Base-by-base conservation (phyloP, 495 filamentous ascomycete genomes). In the Talaromyces ruber region DNA sequence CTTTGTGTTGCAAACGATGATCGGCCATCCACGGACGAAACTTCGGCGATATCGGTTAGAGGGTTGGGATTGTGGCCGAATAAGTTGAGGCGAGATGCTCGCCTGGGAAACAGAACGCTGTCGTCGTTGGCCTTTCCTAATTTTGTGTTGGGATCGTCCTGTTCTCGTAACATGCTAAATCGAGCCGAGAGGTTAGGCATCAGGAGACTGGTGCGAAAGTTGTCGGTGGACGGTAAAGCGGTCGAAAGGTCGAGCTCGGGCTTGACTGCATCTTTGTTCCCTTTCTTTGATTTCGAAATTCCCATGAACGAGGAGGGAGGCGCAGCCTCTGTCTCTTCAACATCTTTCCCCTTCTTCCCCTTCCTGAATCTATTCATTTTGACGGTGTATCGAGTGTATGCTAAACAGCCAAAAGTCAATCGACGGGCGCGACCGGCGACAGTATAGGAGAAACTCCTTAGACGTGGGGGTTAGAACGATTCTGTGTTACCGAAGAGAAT, bases 121-220 rank as follows among this genome's bases (percentile, higher is more conserved):
- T 97, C 92, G 64, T 97, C 93, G 70, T 89, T 95, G 22, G 93
- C 92, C 72, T 97, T 96, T 47, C 93, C 94, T 30, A 97, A 80
- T 70, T 88, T 88, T 0, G 90, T 91, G 55, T 77, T 85, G 4
- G 92, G 92, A 66, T 97, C 92, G 67, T 96, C 92, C 70, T 96
- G 93, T 71, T 96, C 92, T 66, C 91, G 77, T 18, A 99, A 73
- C 89, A 99, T 98, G 64, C 93, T 97, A 71, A 99, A 99, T 3
- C 94, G 84, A 18, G 94, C 91, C 0, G 93, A 96, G 3, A 99
- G 79, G 55, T 93, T 94, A 6, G 92, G 90, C 94, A 99, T 96
- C 25, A 99, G 74, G 52, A 98, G 73, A 76, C 95, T 98, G 6
- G 94, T 99, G n/a, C 94, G 88, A 66, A 99, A 98, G 73, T 97